phyloP scores from a whole-genome alignment of 2,329 filamentous ascomycete genomes.

The Scytalidium lignicola region DNA sequence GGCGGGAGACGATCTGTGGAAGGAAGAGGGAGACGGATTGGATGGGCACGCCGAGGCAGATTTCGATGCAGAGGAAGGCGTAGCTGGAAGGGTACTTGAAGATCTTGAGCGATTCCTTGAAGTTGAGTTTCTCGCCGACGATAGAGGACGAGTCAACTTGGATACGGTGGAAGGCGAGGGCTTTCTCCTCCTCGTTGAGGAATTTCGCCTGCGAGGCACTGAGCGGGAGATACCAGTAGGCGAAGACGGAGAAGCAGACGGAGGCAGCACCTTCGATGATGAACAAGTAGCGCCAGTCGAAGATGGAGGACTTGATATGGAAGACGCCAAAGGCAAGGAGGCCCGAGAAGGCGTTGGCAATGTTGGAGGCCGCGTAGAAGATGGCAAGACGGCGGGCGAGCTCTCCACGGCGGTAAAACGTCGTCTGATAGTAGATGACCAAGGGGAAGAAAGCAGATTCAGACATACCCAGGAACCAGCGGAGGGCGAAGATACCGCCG shows the following conservation, averaged over 20 bases:
- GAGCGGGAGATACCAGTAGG: constrained; percentile 29
- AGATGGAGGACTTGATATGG: constrained; percentile 43
- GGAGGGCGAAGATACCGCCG: constrained; percentile 56
- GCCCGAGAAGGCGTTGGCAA: constrained; percentile 57
- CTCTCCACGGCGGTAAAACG: constrained; percentile 65
- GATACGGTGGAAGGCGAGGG: constrained; percentile 28
- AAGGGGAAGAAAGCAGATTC: constrained; percentile 64
- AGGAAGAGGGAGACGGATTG: constrained; percentile 51
- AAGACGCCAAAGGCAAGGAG: constrained; percentile 30
- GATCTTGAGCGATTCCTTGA: constrained; percentile 46
- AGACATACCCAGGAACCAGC: constrained; percentile 63
- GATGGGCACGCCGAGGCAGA: constrained; percentile 55
- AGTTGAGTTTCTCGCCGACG: constrained; percentile 47
- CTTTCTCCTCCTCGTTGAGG: constrained; percentile 26
- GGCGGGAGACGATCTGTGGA: constrained; percentile 47
- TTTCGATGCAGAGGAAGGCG: constrained; percentile 46
- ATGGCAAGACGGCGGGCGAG: constrained; percentile 62
- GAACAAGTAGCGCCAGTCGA: constrained; percentile 44
- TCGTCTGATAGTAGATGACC: constrained; percentile 48
- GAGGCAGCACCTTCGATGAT: constrained; percentile 31
- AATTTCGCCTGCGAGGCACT: constrained; percentile 25
- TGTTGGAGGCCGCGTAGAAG: constrained; percentile 69
- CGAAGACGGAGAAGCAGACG: constrained; percentile 17
- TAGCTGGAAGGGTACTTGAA: constrained; percentile 41
- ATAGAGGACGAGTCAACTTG: constrained; percentile 58